Conservation (phyloP, 345 rosid species). For the Corchorus olitorius region DNA sequence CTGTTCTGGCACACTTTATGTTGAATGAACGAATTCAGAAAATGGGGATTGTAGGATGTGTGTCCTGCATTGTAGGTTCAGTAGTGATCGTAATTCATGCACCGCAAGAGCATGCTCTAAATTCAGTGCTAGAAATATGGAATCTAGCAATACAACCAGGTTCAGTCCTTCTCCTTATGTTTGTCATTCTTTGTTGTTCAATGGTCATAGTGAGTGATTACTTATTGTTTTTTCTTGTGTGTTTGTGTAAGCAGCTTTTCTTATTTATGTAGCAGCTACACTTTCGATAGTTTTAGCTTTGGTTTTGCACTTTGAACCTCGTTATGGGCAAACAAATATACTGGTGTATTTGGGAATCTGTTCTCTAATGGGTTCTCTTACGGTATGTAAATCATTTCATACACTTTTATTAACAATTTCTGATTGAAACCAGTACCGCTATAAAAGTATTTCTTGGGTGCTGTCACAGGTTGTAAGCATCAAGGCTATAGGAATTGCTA, state of each 20-base stretch:
- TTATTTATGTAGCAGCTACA: slow-evolving; percentile 65
- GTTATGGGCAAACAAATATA: slow-evolving; percentile 76
- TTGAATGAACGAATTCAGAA: slow-evolving; percentile 70
- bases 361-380: slow-evolving; percentile 81
- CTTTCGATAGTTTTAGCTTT: slow-evolving; percentile 70
- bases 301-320: slow-evolving; percentile 85
- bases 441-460: not conserved
- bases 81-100: slow-evolving; percentile 88
- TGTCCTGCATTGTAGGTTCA: slow-evolving; percentile 85
- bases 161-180: slow-evolving; percentile 19
- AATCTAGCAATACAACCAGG: slow-evolving; percentile 83
- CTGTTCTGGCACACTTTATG: slow-evolving; percentile 84
- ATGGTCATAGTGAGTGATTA: slow-evolving; percentile 12
- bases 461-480: slow-evolving; percentile 79
- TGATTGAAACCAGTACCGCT: not conserved
- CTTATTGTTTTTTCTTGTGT: slow-evolving; percentile 13
- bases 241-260: slow-evolving; percentile 65
- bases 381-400: slow-evolving; percentile 42
- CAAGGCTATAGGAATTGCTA: slow-evolving; percentile 93
- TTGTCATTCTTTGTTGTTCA: slow-evolving; percentile 14
- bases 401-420: not conserved
- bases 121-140: slow-evolving; percentile 84
- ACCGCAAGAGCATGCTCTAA: slow-evolving; percentile 81
- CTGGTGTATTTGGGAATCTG: slow-evolving; percentile 88
- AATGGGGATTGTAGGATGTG: slow-evolving; percentile 86